phyloP scores from a whole-genome alignment of 1,284 basidiomycete genomes.

The Prillingera fragicola region DNA sequence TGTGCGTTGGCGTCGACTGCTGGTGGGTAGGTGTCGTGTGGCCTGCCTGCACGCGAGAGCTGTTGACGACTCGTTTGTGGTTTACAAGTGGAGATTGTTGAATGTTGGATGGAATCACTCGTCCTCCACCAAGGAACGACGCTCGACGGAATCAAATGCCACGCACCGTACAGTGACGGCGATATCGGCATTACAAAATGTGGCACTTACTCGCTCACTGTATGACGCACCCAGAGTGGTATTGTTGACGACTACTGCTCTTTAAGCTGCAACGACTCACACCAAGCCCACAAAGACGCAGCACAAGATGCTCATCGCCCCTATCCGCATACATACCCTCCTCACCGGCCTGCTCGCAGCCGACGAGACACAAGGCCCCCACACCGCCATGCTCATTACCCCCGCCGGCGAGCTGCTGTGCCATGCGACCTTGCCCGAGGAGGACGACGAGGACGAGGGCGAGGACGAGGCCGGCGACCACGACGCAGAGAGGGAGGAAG shows the following conservation, averaged over 20 bases:
- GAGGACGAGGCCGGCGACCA: slow-evolving; percentile 10
- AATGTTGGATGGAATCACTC: neutral
- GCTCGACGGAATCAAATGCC: no score
- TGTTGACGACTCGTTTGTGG: neutral
- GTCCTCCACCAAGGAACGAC: no score
- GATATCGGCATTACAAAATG: neutral
- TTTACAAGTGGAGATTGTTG: neutral
- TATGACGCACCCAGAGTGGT: no score
- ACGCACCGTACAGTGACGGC: neutral
- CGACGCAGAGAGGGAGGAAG: slow-evolving; percentile 3
- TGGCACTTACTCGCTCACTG: neutral
- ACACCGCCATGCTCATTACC: slow-evolving; percentile 31
- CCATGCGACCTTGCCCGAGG: slow-evolving; percentile 14
- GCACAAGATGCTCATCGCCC: slow-evolving; percentile 17
- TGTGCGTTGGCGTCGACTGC: neutral
- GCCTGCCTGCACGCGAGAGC: neutral
- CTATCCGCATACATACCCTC: slow-evolving; percentile 11
- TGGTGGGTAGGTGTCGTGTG: neutral
- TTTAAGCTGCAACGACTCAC: neutral
- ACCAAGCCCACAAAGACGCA: neutral
- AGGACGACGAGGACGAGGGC: slow-evolving; percentile 6
- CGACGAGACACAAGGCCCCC: slow-evolving; percentile 16
- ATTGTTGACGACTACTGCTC: neutral
- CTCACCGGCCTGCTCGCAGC: slow-evolving; percentile 9
- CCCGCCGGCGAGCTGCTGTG: slow-evolving; percentile 28